These are phyloP conservation scores for Ustilago crameri DNA, from an alignment of 1,284 basidiomycete species.

Conservation along the genomic window DNA sequence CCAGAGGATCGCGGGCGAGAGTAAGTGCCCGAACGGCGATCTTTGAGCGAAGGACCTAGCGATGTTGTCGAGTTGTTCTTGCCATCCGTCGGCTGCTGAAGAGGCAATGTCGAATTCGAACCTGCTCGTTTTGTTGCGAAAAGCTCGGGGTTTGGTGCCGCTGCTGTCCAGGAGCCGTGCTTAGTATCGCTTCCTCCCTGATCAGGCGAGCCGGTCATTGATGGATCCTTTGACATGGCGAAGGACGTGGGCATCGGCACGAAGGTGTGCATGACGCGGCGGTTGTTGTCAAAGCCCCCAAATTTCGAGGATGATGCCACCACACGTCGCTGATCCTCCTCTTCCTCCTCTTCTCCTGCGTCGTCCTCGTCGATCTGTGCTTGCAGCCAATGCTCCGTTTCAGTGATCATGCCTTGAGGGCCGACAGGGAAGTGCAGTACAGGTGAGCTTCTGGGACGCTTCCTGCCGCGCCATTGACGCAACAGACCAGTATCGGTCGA, in stretches of 20 bases:
- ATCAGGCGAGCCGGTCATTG: constrained; percentile 16
- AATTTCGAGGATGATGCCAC: constrained; percentile 9
- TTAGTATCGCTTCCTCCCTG: constrained; percentile 35
- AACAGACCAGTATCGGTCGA: constrained; percentile 8
- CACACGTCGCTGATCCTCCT: constrained; percentile 2
- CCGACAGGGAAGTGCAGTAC: constrained; percentile 9
- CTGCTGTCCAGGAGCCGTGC: constrained; percentile 33
- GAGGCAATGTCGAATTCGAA: constrained; percentile 5
- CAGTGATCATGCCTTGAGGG: constrained; percentile 14
- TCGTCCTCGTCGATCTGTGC: constrained; percentile 21
- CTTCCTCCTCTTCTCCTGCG: constrained; percentile 5
- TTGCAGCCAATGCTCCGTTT: constrained; percentile 21
- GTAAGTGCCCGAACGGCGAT: constrained; percentile 16
- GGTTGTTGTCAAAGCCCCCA: constrained; percentile 11
- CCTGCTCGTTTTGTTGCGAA: constrained; percentile 10
- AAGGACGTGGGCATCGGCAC: constrained; percentile 25
- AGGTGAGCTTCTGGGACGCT: constrained; percentile 36
- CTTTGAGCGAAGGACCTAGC: constrained; percentile 23
- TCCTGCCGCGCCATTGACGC: constrained; percentile 23
- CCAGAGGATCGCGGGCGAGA: constrained; percentile 22
- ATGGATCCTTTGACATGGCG: constrained; percentile 21
- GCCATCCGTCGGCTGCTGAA: constrained; percentile 10
- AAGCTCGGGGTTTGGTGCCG: constrained; percentile 17
- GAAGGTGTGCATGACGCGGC: constrained; percentile 23
- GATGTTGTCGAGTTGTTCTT: constrained; percentile 22